These are phyloP conservation scores for Kwoniella shandongensis DNA, from an alignment of 768 basidiomycete genomes.

Conservation along the genomic window DNA sequence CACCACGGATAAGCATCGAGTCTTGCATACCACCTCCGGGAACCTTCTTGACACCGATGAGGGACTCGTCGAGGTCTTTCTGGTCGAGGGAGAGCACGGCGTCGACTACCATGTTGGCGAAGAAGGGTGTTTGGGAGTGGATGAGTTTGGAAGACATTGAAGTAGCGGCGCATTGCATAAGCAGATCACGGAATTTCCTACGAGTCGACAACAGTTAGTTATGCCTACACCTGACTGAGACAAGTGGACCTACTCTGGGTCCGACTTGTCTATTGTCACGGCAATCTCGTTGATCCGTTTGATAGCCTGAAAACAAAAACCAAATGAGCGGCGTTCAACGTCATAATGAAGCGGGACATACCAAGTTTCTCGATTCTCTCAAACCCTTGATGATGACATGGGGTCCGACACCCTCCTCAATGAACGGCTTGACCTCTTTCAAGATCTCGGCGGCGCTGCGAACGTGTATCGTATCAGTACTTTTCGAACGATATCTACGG, in stretches of 20 bases:
- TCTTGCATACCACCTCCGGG: slow-evolving; percentile 98
- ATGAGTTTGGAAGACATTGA: slow-evolving; percentile 99
- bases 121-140: slow-evolving; percentile 97
- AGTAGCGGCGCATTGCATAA: slow-evolving; percentile 94
- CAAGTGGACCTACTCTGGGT: slow-evolving; percentile 71
- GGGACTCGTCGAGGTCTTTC: slow-evolving; percentile 86
- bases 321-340: not conserved
- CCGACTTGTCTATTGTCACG: slow-evolving; percentile 80
- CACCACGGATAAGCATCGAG: slow-evolving; percentile 81
- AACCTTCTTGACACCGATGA: slow-evolving; percentile 97
- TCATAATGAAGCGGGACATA: slow-evolving; percentile 54
- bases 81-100: slow-evolving; percentile 91
- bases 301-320: slow-evolving; percentile 62
- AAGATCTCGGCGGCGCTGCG: slow-evolving; percentile 79
- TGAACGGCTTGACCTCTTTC: slow-evolving; percentile 84
- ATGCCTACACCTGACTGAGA: not conserved
- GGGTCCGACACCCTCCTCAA: slow-evolving; percentile 96
- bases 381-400: slow-evolving; percentile 98
- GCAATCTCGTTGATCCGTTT: slow-evolving; percentile 86
- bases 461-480: not conserved
- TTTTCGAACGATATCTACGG: not conserved
- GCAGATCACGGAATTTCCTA: slow-evolving; percentile 88
- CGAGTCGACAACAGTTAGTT: not conserved
- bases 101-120: slow-evolving; percentile 97
- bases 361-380: slow-evolving; percentile 79